Percentiles rank a stretch among this genome's conserved stretches.
Evolutionary conservation across 768 basidiomycete genomes (phyloP).

Genomic region (Pisolithus orientalis): DNA sequence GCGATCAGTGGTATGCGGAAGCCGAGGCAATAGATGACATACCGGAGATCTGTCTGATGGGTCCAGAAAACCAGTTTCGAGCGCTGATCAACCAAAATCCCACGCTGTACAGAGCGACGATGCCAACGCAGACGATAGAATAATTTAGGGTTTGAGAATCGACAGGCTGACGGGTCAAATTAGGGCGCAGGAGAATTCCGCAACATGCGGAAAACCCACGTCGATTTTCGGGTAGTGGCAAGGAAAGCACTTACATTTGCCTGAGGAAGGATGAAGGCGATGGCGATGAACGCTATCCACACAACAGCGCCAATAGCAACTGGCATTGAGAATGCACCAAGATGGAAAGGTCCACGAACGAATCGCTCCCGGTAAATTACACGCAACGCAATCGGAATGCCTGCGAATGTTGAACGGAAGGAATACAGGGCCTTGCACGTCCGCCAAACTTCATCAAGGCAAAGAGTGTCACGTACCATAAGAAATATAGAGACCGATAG

Average conservation of each 20-base stretch:
- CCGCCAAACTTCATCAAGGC: background rate
- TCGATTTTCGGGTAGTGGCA: background rate
- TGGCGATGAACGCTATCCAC: constrained; percentile 70
- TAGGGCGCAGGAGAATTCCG: background rate
- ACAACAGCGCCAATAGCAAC: constrained; percentile 48
- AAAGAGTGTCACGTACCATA: constrained; percentile 41
- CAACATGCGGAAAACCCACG: too few species aligned
- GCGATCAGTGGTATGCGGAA: background rate
- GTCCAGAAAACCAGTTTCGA: constrained; percentile 67
- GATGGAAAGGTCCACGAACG: constrained; percentile 65
- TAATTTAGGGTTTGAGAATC: constrained; percentile 70
- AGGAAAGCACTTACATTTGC: constrained; percentile 40
- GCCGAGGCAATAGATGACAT: constrained; percentile 8
- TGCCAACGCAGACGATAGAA: constrained; percentile 68
- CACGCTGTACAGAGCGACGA: constrained; percentile 59
- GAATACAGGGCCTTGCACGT: too few species aligned
- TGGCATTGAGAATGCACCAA: constrained; percentile 57
- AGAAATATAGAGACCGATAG: constrained; percentile 71
- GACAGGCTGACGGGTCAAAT: constrained; percentile 41
- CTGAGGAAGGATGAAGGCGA: constrained; percentile 69
- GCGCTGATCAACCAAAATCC: constrained; percentile 69
- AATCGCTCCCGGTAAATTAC: constrained; percentile 56
- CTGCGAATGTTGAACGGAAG: constrained; percentile 21
- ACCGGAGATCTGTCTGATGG: constrained; percentile 60
- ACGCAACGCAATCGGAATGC: constrained; percentile 63